Evolutionary conservation across 345 rosid species (phyloP).

Genomic region (Populus pruinosa): DNA sequence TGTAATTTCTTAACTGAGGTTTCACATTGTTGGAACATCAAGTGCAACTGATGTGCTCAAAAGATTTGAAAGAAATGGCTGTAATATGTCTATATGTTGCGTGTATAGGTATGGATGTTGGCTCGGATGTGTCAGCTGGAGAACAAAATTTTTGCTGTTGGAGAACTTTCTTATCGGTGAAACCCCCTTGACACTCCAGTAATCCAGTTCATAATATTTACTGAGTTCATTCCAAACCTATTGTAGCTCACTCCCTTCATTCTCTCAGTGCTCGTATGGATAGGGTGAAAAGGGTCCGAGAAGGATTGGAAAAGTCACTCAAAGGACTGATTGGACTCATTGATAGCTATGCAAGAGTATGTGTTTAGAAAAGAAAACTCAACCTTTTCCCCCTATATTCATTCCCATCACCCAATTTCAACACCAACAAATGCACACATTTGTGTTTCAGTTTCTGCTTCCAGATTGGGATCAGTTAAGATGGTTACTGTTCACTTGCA

Average conservation of each 20-base stretch:
- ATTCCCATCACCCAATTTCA: not conserved
- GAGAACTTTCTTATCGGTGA: constrained; percentile 94
- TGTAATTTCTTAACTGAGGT: not conserved
- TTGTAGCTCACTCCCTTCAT: not conserved
- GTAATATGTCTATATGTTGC: constrained; percentile 13
- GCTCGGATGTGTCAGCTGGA: constrained; percentile 95
- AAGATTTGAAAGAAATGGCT: not conserved
- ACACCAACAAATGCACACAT: not conserved
- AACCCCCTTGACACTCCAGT: constrained; percentile 17
- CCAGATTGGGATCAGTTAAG: not conserved
- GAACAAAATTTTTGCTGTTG: constrained; percentile 91
- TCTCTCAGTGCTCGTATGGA: constrained; percentile 63
- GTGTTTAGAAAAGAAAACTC: constrained; percentile 3
- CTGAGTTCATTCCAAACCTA: not conserved
- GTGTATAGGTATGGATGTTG: constrained; percentile 82
- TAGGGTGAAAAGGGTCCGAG: constrained; percentile 75
- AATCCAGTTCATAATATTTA: not conserved
- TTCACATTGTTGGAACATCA: not conserved
- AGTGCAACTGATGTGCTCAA: not conserved
- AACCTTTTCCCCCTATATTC: not conserved
- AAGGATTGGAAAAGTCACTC: constrained; percentile 73
- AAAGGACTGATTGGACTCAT: constrained; percentile 78
- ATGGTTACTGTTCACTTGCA: constrained; percentile 21
- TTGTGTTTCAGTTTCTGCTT: constrained; percentile 5
- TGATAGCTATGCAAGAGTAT: constrained; percentile 87